Percentiles rank a stretch among this genome's conserved stretches.
Conservation (phyloP, 768 basidiomycete genomes). For the Daedaleopsis sinensis region DNA sequence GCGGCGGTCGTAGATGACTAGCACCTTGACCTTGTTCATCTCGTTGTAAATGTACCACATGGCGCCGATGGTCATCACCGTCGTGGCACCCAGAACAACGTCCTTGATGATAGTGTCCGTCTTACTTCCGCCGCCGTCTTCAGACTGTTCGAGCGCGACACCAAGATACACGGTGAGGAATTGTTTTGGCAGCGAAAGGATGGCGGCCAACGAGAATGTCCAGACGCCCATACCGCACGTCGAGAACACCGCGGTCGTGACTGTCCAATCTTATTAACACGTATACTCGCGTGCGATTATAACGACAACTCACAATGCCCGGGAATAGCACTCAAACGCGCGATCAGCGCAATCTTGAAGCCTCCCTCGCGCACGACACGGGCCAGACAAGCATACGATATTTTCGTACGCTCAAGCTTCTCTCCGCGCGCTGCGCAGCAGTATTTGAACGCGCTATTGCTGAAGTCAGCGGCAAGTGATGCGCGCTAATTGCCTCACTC, state of each 20-base stretch:
- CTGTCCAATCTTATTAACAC: slow-evolving; percentile 38
- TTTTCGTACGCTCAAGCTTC: slow-evolving; percentile 52
- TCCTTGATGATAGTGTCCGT: slow-evolving; percentile 70
- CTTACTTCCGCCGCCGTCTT: slow-evolving; percentile 32
- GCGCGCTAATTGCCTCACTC: slow-evolving; percentile 29
- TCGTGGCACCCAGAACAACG: slow-evolving; percentile 65
- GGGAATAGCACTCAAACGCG: slow-evolving; percentile 81
- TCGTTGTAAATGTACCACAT: slow-evolving; percentile 82
- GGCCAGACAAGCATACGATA: slow-evolving; percentile 51
- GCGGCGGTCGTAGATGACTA: slow-evolving; percentile 68
- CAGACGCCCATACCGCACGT: slow-evolving; percentile 87
- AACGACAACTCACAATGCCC: slow-evolving; percentile 66
- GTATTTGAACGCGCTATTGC: slow-evolving; percentile 78
- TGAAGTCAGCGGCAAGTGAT: no score
- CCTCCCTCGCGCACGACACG: slow-evolving; percentile 83
- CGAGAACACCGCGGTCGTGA: slow-evolving; percentile 87
- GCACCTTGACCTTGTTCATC: slow-evolving; percentile 70
- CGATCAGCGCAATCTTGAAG: slow-evolving; percentile 80
- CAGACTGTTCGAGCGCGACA: slow-evolving; percentile 65
- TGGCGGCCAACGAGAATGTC: slow-evolving; percentile 76
- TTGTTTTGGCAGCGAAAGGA: slow-evolving; percentile 88
- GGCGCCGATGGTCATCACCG: slow-evolving; percentile 71
- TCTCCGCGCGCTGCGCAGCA: slow-evolving; percentile 75
- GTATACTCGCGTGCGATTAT: background rate
- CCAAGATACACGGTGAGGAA: slow-evolving; percentile 92